A percentile compares a stretch with the other conserved stretches of the same genome.
Evolutionary conservation across 805 yeast genomes (phyloP).

Genomic region (Pichia insulana): DNA sequence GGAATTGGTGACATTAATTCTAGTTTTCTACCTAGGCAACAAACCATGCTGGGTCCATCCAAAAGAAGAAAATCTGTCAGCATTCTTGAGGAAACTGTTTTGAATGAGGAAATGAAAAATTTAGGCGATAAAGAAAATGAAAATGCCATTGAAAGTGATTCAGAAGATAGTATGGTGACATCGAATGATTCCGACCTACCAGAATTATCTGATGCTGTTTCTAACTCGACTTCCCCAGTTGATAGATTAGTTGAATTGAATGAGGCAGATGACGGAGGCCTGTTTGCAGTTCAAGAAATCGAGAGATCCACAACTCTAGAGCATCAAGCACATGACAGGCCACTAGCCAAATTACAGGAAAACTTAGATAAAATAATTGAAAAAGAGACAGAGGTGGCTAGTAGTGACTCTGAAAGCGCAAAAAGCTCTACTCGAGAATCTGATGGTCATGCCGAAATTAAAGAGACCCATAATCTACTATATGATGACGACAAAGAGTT

Average conservation of each 20-base stretch:
- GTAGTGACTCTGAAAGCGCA: neutral
- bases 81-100: slow-evolving; percentile 39
- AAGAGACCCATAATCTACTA: slow-evolving; percentile 41
- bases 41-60: slow-evolving; percentile 49
- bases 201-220: neutral
- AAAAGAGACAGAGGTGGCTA: slow-evolving; percentile 23
- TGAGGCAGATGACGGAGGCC: slow-evolving; percentile 39
- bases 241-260: slow-evolving; percentile 40
- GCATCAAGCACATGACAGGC: slow-evolving; percentile 74
- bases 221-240: slow-evolving; percentile 33
- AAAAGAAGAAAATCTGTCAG: slow-evolving; percentile 52
- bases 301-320: slow-evolving; percentile 66
- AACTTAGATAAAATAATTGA: slow-evolving; percentile 48
- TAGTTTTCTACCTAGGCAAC: slow-evolving; percentile 79
- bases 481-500: slow-evolving; percentile 80
- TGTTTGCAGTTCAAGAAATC: slow-evolving; percentile 47
- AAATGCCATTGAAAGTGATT: slow-evolving; percentile 14
- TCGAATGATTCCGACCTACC: slow-evolving; percentile 7
- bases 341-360: slow-evolving; percentile 74
- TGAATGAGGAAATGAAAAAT: slow-evolving; percentile 13
- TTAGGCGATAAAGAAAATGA: slow-evolving; percentile 22
- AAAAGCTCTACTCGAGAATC: neutral
- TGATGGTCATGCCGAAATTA: slow-evolving; percentile 8
- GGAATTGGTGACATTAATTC: slow-evolving; percentile 97
- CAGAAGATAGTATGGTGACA: neutral